Conservation (phyloP, 2,329 filamentous ascomycete species). For the Talaromyces sp. region DNA sequence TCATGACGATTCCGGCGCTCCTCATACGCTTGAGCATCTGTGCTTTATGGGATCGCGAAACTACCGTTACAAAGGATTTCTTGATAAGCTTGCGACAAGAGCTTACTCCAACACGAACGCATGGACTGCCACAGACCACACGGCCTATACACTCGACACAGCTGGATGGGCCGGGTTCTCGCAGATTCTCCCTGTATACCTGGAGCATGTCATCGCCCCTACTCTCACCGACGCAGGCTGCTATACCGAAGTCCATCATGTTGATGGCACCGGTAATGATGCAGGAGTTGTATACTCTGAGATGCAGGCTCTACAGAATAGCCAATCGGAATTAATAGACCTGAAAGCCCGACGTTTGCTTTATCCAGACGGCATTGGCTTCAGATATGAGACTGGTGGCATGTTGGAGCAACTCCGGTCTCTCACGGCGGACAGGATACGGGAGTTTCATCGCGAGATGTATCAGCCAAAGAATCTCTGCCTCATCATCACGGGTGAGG, state of each 20-base stretch:
- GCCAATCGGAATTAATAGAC: conserved; percentile 79
- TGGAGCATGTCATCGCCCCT: conserved; percentile 88
- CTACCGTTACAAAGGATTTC: conserved; percentile 89
- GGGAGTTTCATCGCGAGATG: conserved; percentile 93
- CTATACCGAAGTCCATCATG: conserved; percentile 92
- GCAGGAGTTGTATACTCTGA: conserved; percentile 97
- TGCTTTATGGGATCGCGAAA: conserved; percentile 88
- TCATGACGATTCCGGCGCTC: conserved; percentile 91
- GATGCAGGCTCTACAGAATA: conserved; percentile 94
- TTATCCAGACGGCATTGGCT: conserved; percentile 85
- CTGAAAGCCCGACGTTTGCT: conserved; percentile 70
- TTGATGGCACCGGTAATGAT: conserved; percentile 89
- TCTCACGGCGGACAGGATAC: conserved; percentile 80
- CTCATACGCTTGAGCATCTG: conserved; percentile 76
- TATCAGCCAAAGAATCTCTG: conserved; percentile 96
- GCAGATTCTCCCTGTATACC: conserved; percentile 87
- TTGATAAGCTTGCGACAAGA: conserved; percentile 88
- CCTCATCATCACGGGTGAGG: conserved; percentile 83
- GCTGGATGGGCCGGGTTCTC: conserved; percentile 97
- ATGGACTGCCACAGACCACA: conserved; percentile 95
- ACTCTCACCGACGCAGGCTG: conserved; percentile 90
- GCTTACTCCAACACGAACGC: conserved; percentile 94
- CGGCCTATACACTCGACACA: conserved; percentile 89
- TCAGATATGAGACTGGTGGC: conserved; percentile 95
- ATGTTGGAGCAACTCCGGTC: conserved; percentile 89